Conservation (phyloP, 257 asterid genomes). For the Phtheirospermum japonicum region DNA sequence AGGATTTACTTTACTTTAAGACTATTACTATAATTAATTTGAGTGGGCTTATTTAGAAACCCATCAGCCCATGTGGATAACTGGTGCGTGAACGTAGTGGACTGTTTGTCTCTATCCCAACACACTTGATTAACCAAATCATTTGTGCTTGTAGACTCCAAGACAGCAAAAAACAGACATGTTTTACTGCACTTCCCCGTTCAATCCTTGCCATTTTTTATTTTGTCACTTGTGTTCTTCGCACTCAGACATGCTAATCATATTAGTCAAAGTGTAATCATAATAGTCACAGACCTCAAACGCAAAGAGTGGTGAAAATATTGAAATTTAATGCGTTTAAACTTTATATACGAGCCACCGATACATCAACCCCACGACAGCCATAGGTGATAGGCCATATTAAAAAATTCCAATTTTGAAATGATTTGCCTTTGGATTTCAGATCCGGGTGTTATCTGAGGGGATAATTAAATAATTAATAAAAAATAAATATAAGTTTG, state of each 20-base stretch:
- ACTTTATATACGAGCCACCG: too few relatives aligned
- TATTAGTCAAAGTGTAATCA: not conserved
- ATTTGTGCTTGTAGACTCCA: conserved; percentile 18
- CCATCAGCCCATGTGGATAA: conserved; percentile 21
- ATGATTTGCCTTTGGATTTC: too few relatives aligned
- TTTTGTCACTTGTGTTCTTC: conserved; percentile 14
- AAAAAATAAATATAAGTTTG: too few relatives aligned
- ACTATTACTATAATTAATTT: too few relatives aligned
- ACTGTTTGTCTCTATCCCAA: conserved; percentile 26
- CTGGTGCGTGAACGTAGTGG: not conserved
- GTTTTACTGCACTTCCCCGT: not conserved
- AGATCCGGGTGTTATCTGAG: too few relatives aligned
- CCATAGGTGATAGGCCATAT: too few relatives aligned
- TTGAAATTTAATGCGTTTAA: not conserved
- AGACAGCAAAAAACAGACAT: conserved; percentile 7
- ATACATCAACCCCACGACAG: too few relatives aligned
- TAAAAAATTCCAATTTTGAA: too few relatives aligned
- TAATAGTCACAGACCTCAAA: too few relatives aligned
- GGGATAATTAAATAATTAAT: too few relatives aligned
- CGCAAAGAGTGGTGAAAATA: not conserved
- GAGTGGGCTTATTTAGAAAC: too few relatives aligned
- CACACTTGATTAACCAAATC: conserved; percentile 16
- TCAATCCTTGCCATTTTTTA: not conserved
- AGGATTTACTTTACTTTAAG: too few relatives aligned
- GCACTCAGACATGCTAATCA: not conserved